Conservation (phyloP, 441 rosid genomes). For the Pelargonium fulgidum region DNA sequence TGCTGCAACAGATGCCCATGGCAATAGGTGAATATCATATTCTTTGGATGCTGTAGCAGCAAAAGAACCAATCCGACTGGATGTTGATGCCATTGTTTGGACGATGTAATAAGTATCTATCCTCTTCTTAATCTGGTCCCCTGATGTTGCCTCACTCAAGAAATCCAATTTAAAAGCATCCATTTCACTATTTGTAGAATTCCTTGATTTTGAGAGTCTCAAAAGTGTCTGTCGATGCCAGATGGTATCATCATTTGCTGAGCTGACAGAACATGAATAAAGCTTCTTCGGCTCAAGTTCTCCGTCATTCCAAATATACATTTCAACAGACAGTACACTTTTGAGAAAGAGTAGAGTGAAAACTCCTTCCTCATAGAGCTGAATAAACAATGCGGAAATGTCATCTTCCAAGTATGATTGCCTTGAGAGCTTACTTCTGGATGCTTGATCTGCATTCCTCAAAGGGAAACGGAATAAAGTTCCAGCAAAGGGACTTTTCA, state of each 20-base stretch:
- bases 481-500: constrained; percentile 61
- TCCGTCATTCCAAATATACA: constrained; percentile 76
- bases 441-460: constrained; percentile 75
- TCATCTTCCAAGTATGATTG: constrained; percentile 70
- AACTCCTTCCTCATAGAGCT: constrained; percentile 78
- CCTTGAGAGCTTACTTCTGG: constrained; percentile 77
- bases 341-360: constrained; percentile 78
- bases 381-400: constrained; percentile 60
- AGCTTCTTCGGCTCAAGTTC: constrained; percentile 64
- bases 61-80: constrained; percentile 74
- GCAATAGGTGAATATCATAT: constrained; percentile 84
- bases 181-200: constrained; percentile 39
- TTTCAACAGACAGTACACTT: constrained; percentile 64
- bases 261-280: constrained; percentile 51
- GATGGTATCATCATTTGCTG: constrained; percentile 44
- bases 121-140: constrained; percentile 44
- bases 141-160: constrained; percentile 55
- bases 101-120: constrained; percentile 64
- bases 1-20: constrained; percentile 98
- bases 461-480: constrained; percentile 91
- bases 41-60: constrained; percentile 86
- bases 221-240: constrained; percentile 79
- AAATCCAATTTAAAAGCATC: constrained; percentile 75
- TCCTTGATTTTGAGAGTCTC: constrained; percentile 54
- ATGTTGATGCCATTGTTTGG: constrained; percentile 79